phyloP scores from a whole-genome alignment of 2,329 filamentous ascomycete genomes.

The Phyllosticta citriasiana region DNA sequence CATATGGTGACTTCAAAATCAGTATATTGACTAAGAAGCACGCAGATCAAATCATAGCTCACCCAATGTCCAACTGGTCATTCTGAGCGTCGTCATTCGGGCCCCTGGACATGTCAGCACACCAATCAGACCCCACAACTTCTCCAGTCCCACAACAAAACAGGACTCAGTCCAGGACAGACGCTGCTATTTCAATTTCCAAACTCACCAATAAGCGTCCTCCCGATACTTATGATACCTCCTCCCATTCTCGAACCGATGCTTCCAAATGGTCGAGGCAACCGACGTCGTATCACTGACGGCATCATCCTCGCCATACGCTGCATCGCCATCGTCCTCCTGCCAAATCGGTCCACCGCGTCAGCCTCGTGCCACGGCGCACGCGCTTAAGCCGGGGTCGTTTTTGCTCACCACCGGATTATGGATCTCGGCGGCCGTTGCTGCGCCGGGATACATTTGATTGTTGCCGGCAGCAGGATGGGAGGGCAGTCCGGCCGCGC shows the following conservation, averaged over 20 bases:
- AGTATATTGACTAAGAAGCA: not conserved
- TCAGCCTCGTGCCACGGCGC: not conserved
- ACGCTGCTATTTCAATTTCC: not conserved
- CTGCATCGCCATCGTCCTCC: slow-evolving; percentile 17
- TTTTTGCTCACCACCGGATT: no score
- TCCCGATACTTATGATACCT: slow-evolving; percentile 8
- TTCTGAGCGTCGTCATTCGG: slow-evolving; percentile 20
- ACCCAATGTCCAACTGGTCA: slow-evolving; percentile 9
- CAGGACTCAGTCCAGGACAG: no score
- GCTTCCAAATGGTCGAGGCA: slow-evolving; percentile 20
- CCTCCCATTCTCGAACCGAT: slow-evolving; percentile 18
- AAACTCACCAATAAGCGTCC: slow-evolving; percentile 1
- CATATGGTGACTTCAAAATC: slow-evolving; percentile 18
- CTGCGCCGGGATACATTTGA: no score
- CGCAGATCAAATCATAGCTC: not conserved
- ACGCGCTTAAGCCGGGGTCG: no score
- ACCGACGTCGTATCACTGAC: slow-evolving; percentile 23
- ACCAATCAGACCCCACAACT: no score
- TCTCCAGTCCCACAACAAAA: not conserved
- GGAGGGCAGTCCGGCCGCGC: no score
- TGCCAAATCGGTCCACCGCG: not conserved
- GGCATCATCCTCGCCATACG: slow-evolving; percentile 15
- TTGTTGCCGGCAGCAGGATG: no score
- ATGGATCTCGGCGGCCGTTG: no score
- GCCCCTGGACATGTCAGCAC: slow-evolving; percentile 11